Base-by-base conservation (phyloP, 2,329 filamentous ascomycete genomes). In the Sclerotinia glacialis region DNA sequence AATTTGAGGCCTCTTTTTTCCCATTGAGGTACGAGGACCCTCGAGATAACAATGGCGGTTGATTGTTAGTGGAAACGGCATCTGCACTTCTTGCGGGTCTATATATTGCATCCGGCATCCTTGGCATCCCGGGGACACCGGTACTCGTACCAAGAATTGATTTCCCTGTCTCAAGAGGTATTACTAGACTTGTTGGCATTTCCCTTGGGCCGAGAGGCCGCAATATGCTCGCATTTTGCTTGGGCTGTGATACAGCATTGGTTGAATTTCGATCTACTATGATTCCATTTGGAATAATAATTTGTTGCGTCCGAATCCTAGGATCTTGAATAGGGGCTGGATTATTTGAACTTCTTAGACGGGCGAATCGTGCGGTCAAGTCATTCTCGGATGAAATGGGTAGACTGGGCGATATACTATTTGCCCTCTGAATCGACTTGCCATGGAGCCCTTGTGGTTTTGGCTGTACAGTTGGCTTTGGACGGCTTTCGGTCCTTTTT, bases 391-490 rank as follows among this genome's bases (percentile, higher is more conserved):
- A 53, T 44, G 55, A 26, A 37, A 7, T 53, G 7, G 77, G 52
- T 37, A 63, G 70, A 63, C 47, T 63, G 14, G 61, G 34, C 2
- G 73, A 77, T 42, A 70, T 77, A 1, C 70, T 46, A 40, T 72
- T 74, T 18, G 72, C 76, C n/a, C 80, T 74, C 26, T 78, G 78
- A 21, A 89, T 75, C 5, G 83, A 80, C 52, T 87, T 86, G 1
- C 88, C 88, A 71, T 89, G 86, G 2, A 92, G 79, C 5, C 83
- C 83, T 63, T 86, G 81, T 0, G 90, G 90, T 71, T 92, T 92
- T 3, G 89, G 89, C 31, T 87, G 85, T 11, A 89, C 78, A 5
- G 74, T 70, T 12, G 80, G 78, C 68, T 75, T 75, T 65, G 47
- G 28, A 28, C 34, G 53, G 31, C n/a, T 26, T 49, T 61, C 55